phyloP scores from a whole-genome alignment of 106 monocot species.

The Iris macrosiphon region DNA sequence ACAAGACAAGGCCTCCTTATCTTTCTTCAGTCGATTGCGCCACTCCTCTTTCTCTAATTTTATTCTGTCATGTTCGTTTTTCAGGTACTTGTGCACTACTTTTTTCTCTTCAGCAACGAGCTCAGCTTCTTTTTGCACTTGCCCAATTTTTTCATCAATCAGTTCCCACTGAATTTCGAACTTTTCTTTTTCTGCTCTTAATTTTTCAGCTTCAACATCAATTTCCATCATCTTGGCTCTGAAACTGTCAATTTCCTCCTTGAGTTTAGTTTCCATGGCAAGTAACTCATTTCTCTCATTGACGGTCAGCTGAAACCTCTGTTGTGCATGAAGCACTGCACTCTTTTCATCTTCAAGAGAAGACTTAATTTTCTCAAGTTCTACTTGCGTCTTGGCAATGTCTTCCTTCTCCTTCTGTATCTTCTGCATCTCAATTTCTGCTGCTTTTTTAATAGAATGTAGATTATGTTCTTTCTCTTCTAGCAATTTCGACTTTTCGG shows the following conservation, averaged over 20 bases:
- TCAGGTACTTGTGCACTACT: conserved; percentile 40
- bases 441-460: conserved; percentile 13
- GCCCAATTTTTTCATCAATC: conserved; percentile 80
- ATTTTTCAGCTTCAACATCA: conserved; percentile 38
- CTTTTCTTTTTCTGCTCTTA: conserved; percentile 81
- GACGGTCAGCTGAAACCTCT: conserved; percentile 41
- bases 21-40: conserved; percentile 45
- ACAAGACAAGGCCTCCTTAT: conserved; percentile 45
- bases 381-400: conserved; percentile 30
- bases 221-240: conserved; percentile 67
- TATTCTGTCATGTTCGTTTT: conserved; percentile 68
- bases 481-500: conserved; percentile 32
- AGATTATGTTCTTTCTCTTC: conserved; percentile 48
- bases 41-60: conserved; percentile 76
- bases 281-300: conserved; percentile 62
- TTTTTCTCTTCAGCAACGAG: conserved; percentile 52
- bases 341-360: conserved; percentile 52
- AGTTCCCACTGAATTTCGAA: conserved; percentile 92
- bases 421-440: conserved; percentile 24
- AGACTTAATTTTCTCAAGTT: conserved; percentile 44
- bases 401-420: conserved; percentile 51
- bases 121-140: conserved; percentile 58
- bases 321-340: conserved; percentile 26
- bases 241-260: conserved; percentile 88
- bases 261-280: conserved; percentile 61